phyloP scores from a whole-genome alignment of 2,329 filamentous ascomycete genomes.

The Metarhizium anisopliae region DNA sequence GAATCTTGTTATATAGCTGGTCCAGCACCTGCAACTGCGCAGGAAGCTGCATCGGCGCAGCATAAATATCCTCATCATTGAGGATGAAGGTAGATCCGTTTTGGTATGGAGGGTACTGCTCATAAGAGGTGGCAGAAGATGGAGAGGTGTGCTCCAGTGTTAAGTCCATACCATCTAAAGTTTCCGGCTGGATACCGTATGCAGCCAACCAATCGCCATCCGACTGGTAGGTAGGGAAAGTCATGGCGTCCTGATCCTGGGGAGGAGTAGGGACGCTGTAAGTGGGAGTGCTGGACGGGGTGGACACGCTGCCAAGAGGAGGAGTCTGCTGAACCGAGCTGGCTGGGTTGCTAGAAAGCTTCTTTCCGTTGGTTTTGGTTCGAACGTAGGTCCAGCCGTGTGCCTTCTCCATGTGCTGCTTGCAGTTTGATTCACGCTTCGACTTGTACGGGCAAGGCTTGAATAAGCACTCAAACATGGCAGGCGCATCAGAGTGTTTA shows the following conservation, averaged over 20 bases:
- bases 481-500: constrained; percentile 76
- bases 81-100: constrained; percentile 53
- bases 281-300: constrained; percentile 46
- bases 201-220: constrained; percentile 35
- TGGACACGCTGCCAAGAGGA: constrained; percentile 51
- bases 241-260: constrained; percentile 31
- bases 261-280: constrained; percentile 49
- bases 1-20: constrained; percentile 34
- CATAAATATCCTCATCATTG: constrained; percentile 54
- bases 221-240: constrained; percentile 40
- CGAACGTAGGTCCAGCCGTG: constrained; percentile 87
- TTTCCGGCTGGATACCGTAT: constrained; percentile 21
- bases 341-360: constrained; percentile 32
- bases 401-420: constrained; percentile 97
- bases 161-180: constrained; percentile 32
- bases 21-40: constrained; percentile 33
- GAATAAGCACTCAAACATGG: constrained; percentile 76
- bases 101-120: constrained; percentile 53
- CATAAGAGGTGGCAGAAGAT: constrained; percentile 22
- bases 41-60: constrained; percentile 46
- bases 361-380: constrained; percentile 84
- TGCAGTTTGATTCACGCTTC: constrained; percentile 93
- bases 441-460: constrained; percentile 85
- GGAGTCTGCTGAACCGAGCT: constrained; percentile 46
- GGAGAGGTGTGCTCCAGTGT: constrained; percentile 30